Conservation (phyloP, 495 filamentous ascomycete species). For the Filosporella fistucella region DNA sequence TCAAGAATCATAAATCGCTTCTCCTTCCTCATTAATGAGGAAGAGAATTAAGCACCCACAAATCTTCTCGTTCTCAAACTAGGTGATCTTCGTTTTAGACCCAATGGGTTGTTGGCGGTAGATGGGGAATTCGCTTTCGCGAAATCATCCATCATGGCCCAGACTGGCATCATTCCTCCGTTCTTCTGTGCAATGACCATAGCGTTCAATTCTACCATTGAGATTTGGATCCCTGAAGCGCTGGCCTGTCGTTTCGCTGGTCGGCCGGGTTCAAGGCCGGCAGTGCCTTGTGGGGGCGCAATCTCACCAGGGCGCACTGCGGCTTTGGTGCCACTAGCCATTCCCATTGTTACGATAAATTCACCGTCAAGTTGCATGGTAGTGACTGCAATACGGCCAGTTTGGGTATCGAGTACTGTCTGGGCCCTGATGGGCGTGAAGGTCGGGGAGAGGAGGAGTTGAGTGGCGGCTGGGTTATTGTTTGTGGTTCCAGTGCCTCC, state of each 20-base stretch:
- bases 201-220: constrained; percentile 6
- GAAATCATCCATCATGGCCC: constrained; percentile 4
- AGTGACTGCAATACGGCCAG: constrained; percentile 21
- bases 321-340: background rate
- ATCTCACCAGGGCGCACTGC: background rate
- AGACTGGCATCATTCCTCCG: background rate
- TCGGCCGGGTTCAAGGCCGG: no score
- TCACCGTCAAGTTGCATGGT: constrained; percentile 24
- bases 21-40: no score
- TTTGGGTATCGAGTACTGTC: constrained; percentile 18
- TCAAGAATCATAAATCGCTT: no score
- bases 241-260: no score
- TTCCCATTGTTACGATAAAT: constrained; percentile 23
- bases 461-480: constrained; percentile 19
- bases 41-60: no score
- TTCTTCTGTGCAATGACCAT: constrained; percentile 7
- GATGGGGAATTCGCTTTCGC: no score
- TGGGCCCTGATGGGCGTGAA: constrained; percentile 23
- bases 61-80: no score
- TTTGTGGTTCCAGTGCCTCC: background rate
- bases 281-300: no score
- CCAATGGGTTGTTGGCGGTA: no score
- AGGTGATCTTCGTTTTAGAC: no score
- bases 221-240: background rate
- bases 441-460: constrained; percentile 24